Evolutionary conservation across 805 yeast genomes (phyloP).

Genomic region (Maudiozyma serrabonitensis): DNA sequence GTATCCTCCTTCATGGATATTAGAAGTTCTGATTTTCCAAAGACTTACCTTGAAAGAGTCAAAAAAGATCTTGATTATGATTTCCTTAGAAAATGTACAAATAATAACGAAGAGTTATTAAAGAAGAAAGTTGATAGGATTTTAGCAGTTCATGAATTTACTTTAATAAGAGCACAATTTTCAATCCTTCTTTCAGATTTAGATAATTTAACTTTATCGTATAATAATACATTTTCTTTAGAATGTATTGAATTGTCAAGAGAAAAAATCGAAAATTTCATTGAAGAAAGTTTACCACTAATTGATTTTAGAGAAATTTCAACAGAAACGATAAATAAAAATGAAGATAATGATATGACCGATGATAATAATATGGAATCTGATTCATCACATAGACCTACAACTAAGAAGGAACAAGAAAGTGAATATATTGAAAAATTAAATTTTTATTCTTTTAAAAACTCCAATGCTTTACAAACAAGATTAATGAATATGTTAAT

Average conservation of each 20-base stretch:
- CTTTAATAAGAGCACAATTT: conserved; percentile 19
- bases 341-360: not conserved
- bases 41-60: conserved; percentile 15
- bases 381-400: not conserved
- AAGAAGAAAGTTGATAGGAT: conserved; percentile 5
- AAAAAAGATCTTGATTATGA: conserved; percentile 11
- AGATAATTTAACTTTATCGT: conserved; percentile 20
- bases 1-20: conserved; percentile 16
- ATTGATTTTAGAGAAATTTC: conserved; percentile 4
- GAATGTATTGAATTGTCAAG: conserved; percentile 14
- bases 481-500: conserved; percentile 19
- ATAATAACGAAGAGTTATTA: not conserved
- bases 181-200: conserved; percentile 20
- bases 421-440: not conserved
- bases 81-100: not conserved
- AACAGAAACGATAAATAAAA: not conserved
- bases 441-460: conserved; percentile 6
- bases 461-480: conserved; percentile 18
- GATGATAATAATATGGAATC: not conserved
- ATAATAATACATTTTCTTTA: conserved; percentile 15
- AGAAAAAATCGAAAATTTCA: conserved; percentile 13
- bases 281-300: conserved; percentile 15
- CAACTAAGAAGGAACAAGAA: not conserved
- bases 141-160: conserved; percentile 15
- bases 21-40: conserved; percentile 10